Evolutionary conservation across 371 early-diverging fungal genomes (phyloP).

Genomic region (Apophysomyces trapeziformis): DNA sequence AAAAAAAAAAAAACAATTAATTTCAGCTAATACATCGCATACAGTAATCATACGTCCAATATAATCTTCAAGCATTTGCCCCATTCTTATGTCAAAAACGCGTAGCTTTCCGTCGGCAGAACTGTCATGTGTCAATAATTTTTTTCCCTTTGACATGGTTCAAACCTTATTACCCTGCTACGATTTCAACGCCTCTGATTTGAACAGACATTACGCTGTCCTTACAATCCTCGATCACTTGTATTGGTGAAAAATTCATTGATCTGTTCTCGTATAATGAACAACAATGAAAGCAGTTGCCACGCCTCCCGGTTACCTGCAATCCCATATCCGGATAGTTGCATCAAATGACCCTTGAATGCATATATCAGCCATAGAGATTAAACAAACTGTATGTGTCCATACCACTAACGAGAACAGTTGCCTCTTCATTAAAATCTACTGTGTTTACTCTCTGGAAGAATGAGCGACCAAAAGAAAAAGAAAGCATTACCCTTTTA

Average conservation of each 20-base stretch:
- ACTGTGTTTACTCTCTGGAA: slow-evolving; percentile 80
- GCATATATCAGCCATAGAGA: slow-evolving; percentile 12
- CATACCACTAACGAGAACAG: slow-evolving; percentile 77
- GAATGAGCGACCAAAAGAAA: neutral
- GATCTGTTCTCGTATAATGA: slow-evolving; percentile 47
- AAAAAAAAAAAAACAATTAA: neutral
- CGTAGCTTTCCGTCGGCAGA: slow-evolving; percentile 86
- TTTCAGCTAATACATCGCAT: neutral
- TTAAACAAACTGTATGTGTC: neutral
- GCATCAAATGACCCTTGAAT: slow-evolving; percentile 85
- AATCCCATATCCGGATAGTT: slow-evolving; percentile 90
- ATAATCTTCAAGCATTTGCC: slow-evolving; percentile 68
- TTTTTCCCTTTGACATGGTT: neutral
- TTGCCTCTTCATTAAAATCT: slow-evolving; percentile 78
- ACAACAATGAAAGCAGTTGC: neutral
- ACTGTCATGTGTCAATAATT: slow-evolving; percentile 29
- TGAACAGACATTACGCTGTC: slow-evolving; percentile 86
- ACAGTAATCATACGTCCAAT: slow-evolving; percentile 67
- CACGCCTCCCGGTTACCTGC: slow-evolving; percentile 42
- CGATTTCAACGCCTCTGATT: slow-evolving; percentile 70
- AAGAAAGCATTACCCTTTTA: neutral
- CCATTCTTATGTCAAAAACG: slow-evolving; percentile 85
- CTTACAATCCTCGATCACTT: slow-evolving; percentile 84
- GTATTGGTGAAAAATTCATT: slow-evolving; percentile 73
- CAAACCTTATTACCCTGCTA: slow-evolving; percentile 65